Percentiles rank a stretch among this genome's conserved stretches.
Conservation (phyloP, 805 yeast species). For the Teunomyces lycoperdinae region DNA sequence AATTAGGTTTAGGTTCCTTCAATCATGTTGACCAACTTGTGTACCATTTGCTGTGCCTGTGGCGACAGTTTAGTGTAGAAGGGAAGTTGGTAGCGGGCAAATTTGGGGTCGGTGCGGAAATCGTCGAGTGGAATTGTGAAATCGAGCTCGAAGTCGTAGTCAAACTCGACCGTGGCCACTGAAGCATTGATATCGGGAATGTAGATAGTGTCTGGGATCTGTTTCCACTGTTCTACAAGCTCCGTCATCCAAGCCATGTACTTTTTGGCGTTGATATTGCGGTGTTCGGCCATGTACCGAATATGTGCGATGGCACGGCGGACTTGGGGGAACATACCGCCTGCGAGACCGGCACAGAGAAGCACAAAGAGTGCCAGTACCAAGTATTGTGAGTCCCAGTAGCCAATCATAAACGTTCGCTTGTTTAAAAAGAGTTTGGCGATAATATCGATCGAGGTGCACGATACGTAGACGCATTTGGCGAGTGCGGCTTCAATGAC, state of each 20-base stretch:
- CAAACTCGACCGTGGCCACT: constrained; percentile 3
- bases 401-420: constrained; percentile 33
- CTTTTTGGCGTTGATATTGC: constrained; percentile 35
- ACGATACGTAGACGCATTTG: constrained; percentile 27
- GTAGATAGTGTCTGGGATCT: constrained; percentile 23
- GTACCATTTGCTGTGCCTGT: neutral
- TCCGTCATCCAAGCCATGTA: constrained; percentile 27
- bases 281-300: constrained; percentile 30
- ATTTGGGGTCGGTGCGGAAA: constrained; percentile 4
- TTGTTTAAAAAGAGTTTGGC: constrained; percentile 24
- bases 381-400: constrained; percentile 40
- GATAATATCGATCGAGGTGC: constrained; percentile 28
- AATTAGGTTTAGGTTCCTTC: neutral
- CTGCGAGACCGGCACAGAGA: constrained; percentile 24
- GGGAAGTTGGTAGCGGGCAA: constrained; percentile 5
- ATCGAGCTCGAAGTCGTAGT: neutral
- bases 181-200: constrained; percentile 17
- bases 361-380: constrained; percentile 30
- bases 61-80: neutral
- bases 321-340: constrained; percentile 15
- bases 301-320: constrained; percentile 30
- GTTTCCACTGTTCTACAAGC: constrained; percentile 19
- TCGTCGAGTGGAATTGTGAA: constrained; percentile 7
- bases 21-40: too few relatives aligned
- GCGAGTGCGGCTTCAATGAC: constrained; percentile 26